Base-by-base conservation (phyloP, 2,329 filamentous ascomycete genomes). In the Fusarium equiseti region DNA sequence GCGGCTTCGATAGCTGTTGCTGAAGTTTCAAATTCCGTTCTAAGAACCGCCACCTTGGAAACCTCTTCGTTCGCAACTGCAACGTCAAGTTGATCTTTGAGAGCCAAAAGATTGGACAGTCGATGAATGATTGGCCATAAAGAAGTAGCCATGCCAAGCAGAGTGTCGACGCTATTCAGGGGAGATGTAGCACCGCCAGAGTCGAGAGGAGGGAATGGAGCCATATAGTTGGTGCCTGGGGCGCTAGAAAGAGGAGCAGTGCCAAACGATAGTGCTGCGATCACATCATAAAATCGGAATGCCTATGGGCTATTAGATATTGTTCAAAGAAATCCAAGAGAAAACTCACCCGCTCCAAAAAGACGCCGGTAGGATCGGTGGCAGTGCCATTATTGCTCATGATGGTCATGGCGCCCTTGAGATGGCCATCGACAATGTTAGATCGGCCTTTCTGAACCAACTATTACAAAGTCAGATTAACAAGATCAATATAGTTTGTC, bases 281-380 rank as follows among this genome's bases (percentile, higher is more conserved):
- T 90, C 24, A 90, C 88, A 74, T 90, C 88, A 78, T 90, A 90
- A 72, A 90, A 90, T 8, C 87, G 85, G 71, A 90, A 91, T 3
- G 88, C 88, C 88, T 90, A 58, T 31, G 35, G 26, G 20, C 16
- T 16, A 26, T 63, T 26, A 63, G 22, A 12, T 29, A 52, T 29
- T n/a, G 43, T 43, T n/a, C 32, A 24, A 31, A 18, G n/a, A 32
- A 15, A 8, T 10, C 12, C 3, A 13, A 26, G 15, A 57, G 31
- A 55, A 20, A 29, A 76, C 79, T 60, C 80, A 90, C 88, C 16
- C 88, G 82, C 77, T 90, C 88, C 4, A 91, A 79, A 68, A 90
- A 91, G 44, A 84, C 78, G 44, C 85, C 83, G 0, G 88, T 88
- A 2, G 86, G 83, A 55, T 86, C 85, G 5, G 81, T 78, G 20